Evolutionary conservation across 2,329 filamentous ascomycete genomes (phyloP), one percentile per base, ranked within the genome.

Genomic region (Helminthosporium solani): DNA sequence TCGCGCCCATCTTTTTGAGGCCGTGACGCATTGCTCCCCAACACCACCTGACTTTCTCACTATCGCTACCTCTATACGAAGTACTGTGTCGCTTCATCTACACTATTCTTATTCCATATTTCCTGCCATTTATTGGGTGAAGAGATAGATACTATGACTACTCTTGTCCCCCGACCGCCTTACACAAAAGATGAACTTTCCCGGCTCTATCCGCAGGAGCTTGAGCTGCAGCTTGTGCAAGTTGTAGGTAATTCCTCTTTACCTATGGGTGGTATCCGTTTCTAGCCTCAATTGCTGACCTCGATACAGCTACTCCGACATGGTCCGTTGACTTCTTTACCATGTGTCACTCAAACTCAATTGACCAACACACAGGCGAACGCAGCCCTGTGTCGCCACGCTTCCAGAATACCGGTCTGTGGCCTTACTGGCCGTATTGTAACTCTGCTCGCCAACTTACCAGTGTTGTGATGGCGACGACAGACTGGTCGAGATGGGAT

Each of bases 161-260:
- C 86, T 33, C 79, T 95, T 35, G 73, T 79, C 35, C 88, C 88
- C 39, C 83, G 89, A 46, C 75, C 80, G 46, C 83, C 88, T 0
- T 97, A 97, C 74, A 84, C 86, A 35, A 75, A 84, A 56, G 85
- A 88, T 49, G 91, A 97, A 78, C 82, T 97, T 40, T 77, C 80
- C 34, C 76, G 77, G 61, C 84, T 97, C 48, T 99, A 96, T 73
- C 94, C 94, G 1, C 73, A 83, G 44, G 77, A 80, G 35, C 78
- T 99, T 48, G 81, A 92, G 67, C 82, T 99, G 28, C 87, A 94
- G 67, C 83, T 94, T 49, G 94, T 97, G 40, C 94, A 99, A 74
- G 79, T 97, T 60, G 79, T 85, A 66, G 63, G 79, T 31, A 45
- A 23, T 40, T 30, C 25, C 20, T 37, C 39, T 21, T 1, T 19